These are phyloP conservation scores for Volvariella volvacea DNA, from an alignment of 1,284 basidiomycete genomes.

Conservation along the genomic window DNA sequence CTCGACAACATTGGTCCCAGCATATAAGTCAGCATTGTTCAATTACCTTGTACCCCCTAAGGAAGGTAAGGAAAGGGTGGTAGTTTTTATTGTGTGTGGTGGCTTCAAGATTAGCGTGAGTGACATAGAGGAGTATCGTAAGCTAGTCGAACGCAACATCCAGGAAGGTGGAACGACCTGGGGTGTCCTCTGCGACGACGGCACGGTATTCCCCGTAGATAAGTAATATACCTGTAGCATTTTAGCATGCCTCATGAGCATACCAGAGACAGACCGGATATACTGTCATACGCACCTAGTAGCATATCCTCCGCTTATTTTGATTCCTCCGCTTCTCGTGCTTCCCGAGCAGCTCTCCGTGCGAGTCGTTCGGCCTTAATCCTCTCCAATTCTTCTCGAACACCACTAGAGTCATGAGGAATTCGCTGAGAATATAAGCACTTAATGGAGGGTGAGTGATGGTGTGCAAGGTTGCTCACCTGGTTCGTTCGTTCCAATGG, in stretches of 20 bases:
- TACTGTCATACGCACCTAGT: no score
- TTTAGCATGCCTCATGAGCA: no score
- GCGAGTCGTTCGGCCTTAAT: slow-evolving; percentile 59
- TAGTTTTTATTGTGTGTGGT: slow-evolving; percentile 66
- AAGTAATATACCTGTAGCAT: not conserved
- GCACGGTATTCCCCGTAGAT: slow-evolving; percentile 15
- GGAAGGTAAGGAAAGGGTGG: slow-evolving; percentile 22
- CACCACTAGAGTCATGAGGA: slow-evolving; percentile 55
- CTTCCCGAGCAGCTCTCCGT: slow-evolving; percentile 31
- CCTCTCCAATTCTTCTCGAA: slow-evolving; percentile 62
- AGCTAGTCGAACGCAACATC: slow-evolving; percentile 28
- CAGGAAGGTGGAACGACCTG: slow-evolving; percentile 12
- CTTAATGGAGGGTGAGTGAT: not conserved
- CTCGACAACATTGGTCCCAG: slow-evolving; percentile 57
- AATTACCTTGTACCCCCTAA: slow-evolving; percentile 35
- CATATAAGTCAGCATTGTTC: slow-evolving; percentile 54
- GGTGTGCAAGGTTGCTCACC: slow-evolving; percentile 26
- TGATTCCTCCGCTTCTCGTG: slow-evolving; percentile 21
- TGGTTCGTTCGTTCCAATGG: slow-evolving; percentile 47
- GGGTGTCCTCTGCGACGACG: slow-evolving; percentile 20
- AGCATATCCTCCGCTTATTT: slow-evolving; percentile 14
- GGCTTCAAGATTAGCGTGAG: slow-evolving; percentile 60
- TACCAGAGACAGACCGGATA: no score
- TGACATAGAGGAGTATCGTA: slow-evolving; percentile 43
- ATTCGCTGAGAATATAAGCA: slow-evolving; percentile 35